Conservation (phyloP, 2,329 filamentous ascomycete genomes). For the Elsinoe necatrix region DNA sequence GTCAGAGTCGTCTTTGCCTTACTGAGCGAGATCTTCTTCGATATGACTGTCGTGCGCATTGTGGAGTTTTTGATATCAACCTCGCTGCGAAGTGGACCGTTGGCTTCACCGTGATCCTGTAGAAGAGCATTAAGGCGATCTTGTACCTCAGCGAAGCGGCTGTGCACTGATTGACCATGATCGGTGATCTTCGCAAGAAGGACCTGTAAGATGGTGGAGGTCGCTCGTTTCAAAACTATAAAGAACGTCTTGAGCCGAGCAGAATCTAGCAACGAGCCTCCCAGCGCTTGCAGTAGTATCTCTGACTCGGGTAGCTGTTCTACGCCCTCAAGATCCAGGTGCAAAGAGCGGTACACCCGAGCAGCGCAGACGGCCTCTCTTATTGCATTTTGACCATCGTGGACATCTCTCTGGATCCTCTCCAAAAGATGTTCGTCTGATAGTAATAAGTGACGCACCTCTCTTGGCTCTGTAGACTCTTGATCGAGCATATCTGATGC, state of each 20-base stretch:
- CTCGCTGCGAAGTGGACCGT: constrained; percentile 56
- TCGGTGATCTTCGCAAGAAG: constrained; percentile 8
- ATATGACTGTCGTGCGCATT: constrained; percentile 67
- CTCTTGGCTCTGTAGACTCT: constrained; percentile 20
- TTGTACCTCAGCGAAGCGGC: constrained; percentile 30
- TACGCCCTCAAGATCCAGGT: neutral
- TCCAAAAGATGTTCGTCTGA: constrained; percentile 49
- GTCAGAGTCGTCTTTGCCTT: constrained; percentile 64
- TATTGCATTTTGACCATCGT: constrained; percentile 28
- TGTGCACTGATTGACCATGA: neutral
- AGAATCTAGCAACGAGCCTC: constrained; percentile 46
- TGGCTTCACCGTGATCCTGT: constrained; percentile 16
- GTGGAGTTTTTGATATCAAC: constrained; percentile 64
- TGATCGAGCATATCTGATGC: constrained; percentile 25
- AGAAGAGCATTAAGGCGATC: constrained; percentile 23
- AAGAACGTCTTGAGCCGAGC: constrained; percentile 47
- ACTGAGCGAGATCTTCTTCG: constrained; percentile 72
- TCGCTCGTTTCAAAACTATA: constrained; percentile 51
- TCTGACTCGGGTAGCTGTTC: constrained; percentile 7
- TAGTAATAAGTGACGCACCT: constrained; percentile 50
- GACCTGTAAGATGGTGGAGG: constrained; percentile 39
- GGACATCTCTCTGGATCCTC: constrained; percentile 32
- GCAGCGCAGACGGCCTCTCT: neutral
- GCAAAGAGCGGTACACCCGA: neutral
- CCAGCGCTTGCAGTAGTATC: constrained; percentile 48